phyloP scores from a whole-genome alignment of 2,329 filamentous ascomycete genomes.

The Fusarium veterinarium region DNA sequence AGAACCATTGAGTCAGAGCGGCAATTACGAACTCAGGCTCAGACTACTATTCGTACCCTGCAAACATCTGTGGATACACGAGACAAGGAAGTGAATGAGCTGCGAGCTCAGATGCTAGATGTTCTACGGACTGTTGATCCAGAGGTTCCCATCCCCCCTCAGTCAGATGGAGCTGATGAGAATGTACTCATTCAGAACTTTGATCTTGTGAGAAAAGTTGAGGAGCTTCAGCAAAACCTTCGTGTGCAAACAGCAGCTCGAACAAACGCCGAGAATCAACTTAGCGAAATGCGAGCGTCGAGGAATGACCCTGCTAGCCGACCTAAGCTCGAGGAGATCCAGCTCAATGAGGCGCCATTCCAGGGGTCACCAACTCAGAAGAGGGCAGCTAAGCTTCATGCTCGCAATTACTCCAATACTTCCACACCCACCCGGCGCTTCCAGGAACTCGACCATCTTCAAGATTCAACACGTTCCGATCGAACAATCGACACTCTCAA shows the following conservation, averaged over 20 bases:
- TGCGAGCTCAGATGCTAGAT: conserved; percentile 81
- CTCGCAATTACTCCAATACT: conserved; percentile 74
- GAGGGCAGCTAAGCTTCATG: conserved; percentile 65
- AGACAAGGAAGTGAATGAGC: conserved; percentile 83
- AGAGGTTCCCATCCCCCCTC: conserved; percentile 72
- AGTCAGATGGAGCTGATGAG: conserved; percentile 68
- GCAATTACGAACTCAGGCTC: conserved; percentile 85
- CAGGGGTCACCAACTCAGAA: conserved; percentile 80
- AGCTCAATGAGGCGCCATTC: conserved; percentile 80
- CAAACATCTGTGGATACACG: conserved; percentile 82
- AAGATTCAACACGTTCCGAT: conserved; percentile 86
- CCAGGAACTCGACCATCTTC: conserved; percentile 67
- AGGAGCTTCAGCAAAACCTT: conserved; percentile 88
- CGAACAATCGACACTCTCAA: conserved; percentile 82
- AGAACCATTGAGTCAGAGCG: conserved; percentile 90
- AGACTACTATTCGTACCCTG: conserved; percentile 84
- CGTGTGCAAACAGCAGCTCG: conserved; percentile 85
- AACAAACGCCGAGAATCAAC: conserved; percentile 82
- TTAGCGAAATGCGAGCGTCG: conserved; percentile 80
- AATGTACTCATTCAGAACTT: conserved; percentile 80
- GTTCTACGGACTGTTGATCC: conserved; percentile 91
- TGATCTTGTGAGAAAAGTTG: conserved; percentile 85
- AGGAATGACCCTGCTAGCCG: conserved; percentile 79
- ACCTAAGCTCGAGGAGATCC: conserved; percentile 86
- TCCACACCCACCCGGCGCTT: conserved; percentile 82